Evolutionary conservation across 2,329 filamentous ascomycete species (phyloP).

Genomic region (Fusarium sp.): DNA sequence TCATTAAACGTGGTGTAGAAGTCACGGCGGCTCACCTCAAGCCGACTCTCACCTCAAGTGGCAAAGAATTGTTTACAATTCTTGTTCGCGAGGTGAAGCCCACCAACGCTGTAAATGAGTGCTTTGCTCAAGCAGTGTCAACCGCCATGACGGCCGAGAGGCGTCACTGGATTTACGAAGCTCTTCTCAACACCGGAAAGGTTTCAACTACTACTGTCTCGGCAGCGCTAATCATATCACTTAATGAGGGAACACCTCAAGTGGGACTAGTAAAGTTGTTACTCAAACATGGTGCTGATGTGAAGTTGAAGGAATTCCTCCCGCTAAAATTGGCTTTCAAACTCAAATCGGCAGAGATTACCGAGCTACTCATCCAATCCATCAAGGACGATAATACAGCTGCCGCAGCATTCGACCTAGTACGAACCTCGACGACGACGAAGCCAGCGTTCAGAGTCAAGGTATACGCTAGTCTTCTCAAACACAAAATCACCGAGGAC

Average conservation of each 20-base stretch:
- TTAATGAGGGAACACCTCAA: neutral
- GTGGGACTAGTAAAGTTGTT: neutral
- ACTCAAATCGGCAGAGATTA: neutral
- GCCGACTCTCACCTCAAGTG: neutral
- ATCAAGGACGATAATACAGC: neutral
- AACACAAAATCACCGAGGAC: neutral
- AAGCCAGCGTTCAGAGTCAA: neutral
- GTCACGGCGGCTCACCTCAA: neutral
- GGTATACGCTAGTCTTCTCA: neutral
- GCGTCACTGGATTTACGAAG: neutral
- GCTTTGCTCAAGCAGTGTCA: neutral
- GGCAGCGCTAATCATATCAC: neutral
- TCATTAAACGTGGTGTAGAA: neutral
- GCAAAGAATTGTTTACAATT: neutral
- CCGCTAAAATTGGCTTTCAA: neutral
- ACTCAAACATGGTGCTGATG: neutral
- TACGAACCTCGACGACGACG: neutral
- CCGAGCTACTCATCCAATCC: neutral
- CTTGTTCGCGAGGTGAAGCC: neutral
- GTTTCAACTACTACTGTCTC: neutral
- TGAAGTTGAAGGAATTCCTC: neutral
- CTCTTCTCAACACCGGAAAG: neutral
- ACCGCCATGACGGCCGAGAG: neutral
- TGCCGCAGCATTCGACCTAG: neutral
- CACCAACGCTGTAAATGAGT: neutral